Conservation (phyloP, 305 asterid species). For the Fraxinus velutina region DNA sequence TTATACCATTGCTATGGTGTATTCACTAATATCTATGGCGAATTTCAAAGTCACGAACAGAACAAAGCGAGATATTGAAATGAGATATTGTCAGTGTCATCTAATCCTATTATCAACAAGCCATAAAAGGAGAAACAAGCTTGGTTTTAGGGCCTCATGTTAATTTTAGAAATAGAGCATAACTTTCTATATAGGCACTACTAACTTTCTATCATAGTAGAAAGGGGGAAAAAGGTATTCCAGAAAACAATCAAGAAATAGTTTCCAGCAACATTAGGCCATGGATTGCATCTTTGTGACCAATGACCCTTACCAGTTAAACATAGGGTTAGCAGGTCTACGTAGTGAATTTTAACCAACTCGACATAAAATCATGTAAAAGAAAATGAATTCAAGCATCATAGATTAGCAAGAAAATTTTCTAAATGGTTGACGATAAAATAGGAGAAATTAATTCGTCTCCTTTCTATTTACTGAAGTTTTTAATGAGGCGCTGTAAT, state of each 20-base stretch:
- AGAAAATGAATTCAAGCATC: neutral
- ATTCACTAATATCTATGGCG: neutral
- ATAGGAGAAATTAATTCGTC: neutral
- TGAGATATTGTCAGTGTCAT: neutral
- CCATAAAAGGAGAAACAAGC: neutral
- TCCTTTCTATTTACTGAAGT: neutral
- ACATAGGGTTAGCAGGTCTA: neutral
- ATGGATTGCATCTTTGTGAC: neutral
- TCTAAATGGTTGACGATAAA: neutral
- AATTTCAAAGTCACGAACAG: neutral
- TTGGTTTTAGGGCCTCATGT: neutral
- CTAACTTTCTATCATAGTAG: neutral
- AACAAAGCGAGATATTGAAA: neutral
- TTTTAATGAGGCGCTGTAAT: neutral
- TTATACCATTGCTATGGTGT: neutral
- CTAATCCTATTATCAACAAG: neutral
- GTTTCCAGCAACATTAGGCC: neutral
- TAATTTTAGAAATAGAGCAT: neutral
- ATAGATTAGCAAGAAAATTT: neutral
- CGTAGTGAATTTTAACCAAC: neutral
- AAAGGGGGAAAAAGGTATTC: neutral
- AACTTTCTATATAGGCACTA: neutral
- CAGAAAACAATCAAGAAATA: neutral
- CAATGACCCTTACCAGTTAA: neutral
- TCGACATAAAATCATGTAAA: neutral